Evolutionary conservation across 345 rosid species (phyloP).

Genomic region (Linum usitatissimum): DNA sequence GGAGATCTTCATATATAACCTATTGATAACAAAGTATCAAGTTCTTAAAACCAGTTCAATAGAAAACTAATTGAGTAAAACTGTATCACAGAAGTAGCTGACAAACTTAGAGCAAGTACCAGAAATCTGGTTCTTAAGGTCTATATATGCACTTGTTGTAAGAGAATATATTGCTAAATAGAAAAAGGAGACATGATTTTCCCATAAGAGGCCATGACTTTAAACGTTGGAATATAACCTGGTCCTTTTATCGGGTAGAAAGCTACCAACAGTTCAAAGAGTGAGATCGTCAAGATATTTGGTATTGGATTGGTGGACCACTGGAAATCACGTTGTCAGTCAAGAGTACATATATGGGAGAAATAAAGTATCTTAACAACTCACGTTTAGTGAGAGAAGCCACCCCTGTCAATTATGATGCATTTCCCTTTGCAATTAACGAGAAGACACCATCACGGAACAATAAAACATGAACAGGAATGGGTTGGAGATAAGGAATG

Average conservation of each 20-base stretch:
- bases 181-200: background rate
- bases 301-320: background rate
- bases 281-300: background rate
- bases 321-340: background rate
- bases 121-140: background rate
- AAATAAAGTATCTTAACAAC: background rate
- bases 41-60: background rate
- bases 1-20: slow-evolving; percentile 97
- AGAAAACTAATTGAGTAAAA: no score
- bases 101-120: background rate
- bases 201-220: background rate
- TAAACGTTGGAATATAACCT: background rate
- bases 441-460: no score
- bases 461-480: background rate
- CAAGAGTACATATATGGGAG: background rate
- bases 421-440: no score
- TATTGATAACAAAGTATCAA: slow-evolving; percentile 18
- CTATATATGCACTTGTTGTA: background rate
- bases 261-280: background rate
- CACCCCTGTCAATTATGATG: background rate
- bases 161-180: background rate
- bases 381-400: background rate
- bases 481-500: background rate
- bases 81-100: background rate
- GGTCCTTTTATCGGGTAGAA: background rate